Evolutionary conservation across 371 early-diverging fungal genomes (phyloP).

Genomic region (Syncephalastrum racemosum): DNA sequence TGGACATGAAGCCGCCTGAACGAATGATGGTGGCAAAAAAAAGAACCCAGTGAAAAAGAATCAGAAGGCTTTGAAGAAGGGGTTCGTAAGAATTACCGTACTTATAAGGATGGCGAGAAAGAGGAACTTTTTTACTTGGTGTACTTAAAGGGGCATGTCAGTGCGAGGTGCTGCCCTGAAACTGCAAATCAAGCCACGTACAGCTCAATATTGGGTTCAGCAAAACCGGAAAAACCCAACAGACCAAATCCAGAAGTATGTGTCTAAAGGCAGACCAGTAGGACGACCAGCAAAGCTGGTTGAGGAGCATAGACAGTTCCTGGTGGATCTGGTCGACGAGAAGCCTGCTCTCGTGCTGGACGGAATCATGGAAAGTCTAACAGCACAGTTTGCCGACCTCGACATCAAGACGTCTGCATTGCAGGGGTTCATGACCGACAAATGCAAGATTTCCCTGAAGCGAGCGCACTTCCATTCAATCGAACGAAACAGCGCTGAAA

Average conservation of each 20-base stretch:
- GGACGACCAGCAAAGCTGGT: slow-evolving; percentile 17
- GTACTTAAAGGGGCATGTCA: no score
- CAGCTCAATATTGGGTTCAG: no score
- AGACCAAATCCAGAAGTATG: slow-evolving; percentile 19
- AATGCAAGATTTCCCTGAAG: slow-evolving; percentile 25
- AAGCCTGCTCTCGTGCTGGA: slow-evolving; percentile 18
- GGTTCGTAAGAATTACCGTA: no score
- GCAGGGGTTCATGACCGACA: slow-evolving; percentile 21
- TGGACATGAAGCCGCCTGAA: slow-evolving; percentile 11
- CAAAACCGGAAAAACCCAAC: slow-evolving; percentile 19
- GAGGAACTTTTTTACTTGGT: no score
- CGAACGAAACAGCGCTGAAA: slow-evolving; percentile 22
- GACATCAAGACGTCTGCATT: slow-evolving; percentile 17
- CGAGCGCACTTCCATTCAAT: slow-evolving; percentile 21
- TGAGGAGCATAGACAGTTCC: slow-evolving; percentile 14
- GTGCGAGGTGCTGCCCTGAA: no score
- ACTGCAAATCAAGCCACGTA: no score
- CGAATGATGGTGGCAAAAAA: slow-evolving; percentile 5
- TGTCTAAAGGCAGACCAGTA: slow-evolving; percentile 14
- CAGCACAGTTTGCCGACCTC: slow-evolving; percentile 19
- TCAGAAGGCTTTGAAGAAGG: no score
- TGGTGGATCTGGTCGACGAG: slow-evolving; percentile 17
- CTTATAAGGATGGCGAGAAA: slow-evolving; percentile 4
- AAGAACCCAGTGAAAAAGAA: no score
- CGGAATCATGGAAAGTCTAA: slow-evolving; percentile 23